These are phyloP conservation scores for Hapsidospora chrysogenum DNA, from an alignment of 495 filamentous ascomycete species.

Conservation along the genomic window DNA sequence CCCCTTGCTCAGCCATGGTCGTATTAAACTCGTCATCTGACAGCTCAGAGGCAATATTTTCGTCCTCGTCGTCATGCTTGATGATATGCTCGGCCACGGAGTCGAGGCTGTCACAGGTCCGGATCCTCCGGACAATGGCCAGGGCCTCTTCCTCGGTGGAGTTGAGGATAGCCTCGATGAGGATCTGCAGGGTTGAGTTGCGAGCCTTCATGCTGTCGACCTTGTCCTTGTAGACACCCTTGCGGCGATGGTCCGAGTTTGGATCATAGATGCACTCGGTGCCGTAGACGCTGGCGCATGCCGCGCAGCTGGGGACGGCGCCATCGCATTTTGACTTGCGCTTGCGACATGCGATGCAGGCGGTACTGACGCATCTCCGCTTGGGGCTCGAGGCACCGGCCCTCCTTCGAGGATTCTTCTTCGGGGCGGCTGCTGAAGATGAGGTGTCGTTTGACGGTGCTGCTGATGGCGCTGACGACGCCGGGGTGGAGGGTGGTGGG, in stretches of 20 bases:
- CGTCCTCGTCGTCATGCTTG: conserved; percentile 28
- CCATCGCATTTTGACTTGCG: conserved; percentile 95
- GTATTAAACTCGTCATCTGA: conserved; percentile 9
- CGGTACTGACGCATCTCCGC: conserved; percentile 80
- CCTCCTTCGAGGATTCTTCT: conserved; percentile 32
- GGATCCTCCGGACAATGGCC: conserved; percentile 68
- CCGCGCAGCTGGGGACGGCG: conserved; percentile 78
- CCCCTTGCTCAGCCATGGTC: conserved; percentile 41
- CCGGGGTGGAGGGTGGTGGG: too few species aligned
- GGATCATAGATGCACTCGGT: conserved; percentile 91
- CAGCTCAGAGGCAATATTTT: conserved; percentile 5
- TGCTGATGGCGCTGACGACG: too few species aligned
- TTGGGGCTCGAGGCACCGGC: conserved; percentile 41
- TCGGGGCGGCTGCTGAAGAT: conserved; percentile 4
- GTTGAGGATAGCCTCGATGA: conserved; percentile 87
- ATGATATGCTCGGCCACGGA: conserved; percentile 70
- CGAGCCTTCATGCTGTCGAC: conserved; percentile 75
- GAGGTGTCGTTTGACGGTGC: too few species aligned
- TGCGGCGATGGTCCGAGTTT: conserved; percentile 85
- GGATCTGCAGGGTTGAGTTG: conserved; percentile 75
- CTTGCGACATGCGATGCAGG: conserved; percentile 81
- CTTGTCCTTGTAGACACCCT: conserved; percentile 93
- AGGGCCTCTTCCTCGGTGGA: conserved; percentile 70
- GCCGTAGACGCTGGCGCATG: conserved; percentile 88
- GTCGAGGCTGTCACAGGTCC: conserved; percentile 83